Conservation (phyloP, 495 filamentous ascomycete species). For the Penicillium subrubescens region DNA sequence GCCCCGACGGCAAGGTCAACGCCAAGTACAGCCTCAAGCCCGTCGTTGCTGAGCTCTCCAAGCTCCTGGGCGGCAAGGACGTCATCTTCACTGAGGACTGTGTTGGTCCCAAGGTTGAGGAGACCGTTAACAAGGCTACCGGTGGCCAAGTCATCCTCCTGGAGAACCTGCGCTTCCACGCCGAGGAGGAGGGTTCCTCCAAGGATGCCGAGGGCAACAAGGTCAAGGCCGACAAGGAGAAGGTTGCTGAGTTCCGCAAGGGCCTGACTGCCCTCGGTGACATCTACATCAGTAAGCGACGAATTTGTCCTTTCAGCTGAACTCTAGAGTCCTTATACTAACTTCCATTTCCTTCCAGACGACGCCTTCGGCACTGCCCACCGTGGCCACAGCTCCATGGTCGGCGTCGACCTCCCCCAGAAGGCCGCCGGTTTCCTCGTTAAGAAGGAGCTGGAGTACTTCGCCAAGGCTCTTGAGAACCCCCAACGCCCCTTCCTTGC, state of each 20-base stretch:
- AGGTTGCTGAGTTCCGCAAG: conserved; percentile 92
- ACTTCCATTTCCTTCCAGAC: conserved; percentile 53
- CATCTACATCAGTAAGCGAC: conserved; percentile 85
- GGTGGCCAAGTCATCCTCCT: conserved; percentile 86
- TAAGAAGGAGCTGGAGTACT: conserved; percentile 99
- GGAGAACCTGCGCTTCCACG: conserved; percentile 97
- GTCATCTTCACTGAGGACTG: conserved; percentile 91
- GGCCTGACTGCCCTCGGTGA: conserved; percentile 93
- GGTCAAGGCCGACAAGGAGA: conserved; percentile 92
- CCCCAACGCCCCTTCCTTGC: conserved; percentile 96
- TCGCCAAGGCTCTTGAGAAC: conserved; percentile 92
- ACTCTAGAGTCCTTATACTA: conserved; percentile 13
- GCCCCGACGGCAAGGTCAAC: conserved; percentile 86
- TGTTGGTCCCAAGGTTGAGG: conserved; percentile 87
- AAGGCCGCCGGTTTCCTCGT: conserved; percentile 97
- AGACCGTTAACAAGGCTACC: conserved; percentile 78
- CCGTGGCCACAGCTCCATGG: conserved; percentile 98
- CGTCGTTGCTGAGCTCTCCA: conserved; percentile 88
- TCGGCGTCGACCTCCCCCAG: conserved; percentile 90
- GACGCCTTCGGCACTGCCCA: conserved; percentile 99
- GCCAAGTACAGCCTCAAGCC: conserved; percentile 94
- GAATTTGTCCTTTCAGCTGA: not conserved
- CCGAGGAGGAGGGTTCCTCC: conserved; percentile 93
- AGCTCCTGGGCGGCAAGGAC: conserved; percentile 69
- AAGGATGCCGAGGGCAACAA: conserved; percentile 95